Base-by-base conservation (phyloP, 306 rosid species). In the Sicyos edulis region DNA sequence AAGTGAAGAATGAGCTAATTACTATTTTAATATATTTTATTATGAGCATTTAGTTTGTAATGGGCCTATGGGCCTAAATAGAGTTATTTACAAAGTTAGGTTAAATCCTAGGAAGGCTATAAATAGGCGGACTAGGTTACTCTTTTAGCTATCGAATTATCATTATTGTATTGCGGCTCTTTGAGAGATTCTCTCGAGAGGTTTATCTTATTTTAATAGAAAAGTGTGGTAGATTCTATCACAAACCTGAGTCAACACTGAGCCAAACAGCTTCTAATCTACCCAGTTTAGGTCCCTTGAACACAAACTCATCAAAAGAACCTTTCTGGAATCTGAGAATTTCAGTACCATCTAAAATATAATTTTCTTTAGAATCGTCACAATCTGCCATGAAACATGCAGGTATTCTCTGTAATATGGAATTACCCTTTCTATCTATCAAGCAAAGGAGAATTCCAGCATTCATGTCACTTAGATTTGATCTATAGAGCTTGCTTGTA, bases 391-490 rank as follows among this genome's bases (percentile, higher is more conserved):
- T 76, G 82, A 71, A 82, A 85, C 81, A 83, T 6, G 81, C 77
- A 14, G 95, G 85, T 76, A 88, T 86, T 72, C 99, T 87, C 79
- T 83, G 89, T 79, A 90, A 80, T 86, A 88, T 81, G 62, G 95
- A 88, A 65, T 85, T 77, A 19, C 97, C 92, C 56, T 82, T 75
- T 84, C 85, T 81, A 22, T 87, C 93, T 71, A 87, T 87, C 83
- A 93, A 55, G 75, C 99, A 91, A 10, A 93, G 59, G 77, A 88
- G 92, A 79, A 93, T 73, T 78, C 96, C 96, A 54, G 92, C 86
- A 83, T 75, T 87, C 70, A 69, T 29, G 82, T 87, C 77, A 53
- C 80, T 88, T 56, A 93, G 77, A 80, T 82, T 58, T 37, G 96
- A 93, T 51, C 87, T 93, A 79, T 82, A 88, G 68, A 71, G 51